phyloP scores from a whole-genome alignment of 2,329 filamentous ascomycete species.

The Nothomitra cinnamomea region DNA sequence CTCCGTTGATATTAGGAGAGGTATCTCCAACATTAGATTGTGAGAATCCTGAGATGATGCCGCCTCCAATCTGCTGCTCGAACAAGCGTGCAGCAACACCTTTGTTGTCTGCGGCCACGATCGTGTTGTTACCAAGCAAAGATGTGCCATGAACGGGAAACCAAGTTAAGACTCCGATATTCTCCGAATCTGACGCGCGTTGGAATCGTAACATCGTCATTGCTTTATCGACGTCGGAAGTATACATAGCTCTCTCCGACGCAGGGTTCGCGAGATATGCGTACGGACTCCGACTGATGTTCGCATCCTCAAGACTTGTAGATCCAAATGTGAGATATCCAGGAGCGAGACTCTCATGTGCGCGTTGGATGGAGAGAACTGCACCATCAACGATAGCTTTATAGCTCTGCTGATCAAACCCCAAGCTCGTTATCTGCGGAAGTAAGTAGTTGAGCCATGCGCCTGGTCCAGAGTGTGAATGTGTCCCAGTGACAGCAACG shows the following conservation, averaged over 20 bases:
- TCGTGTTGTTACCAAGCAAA: slow-evolving; percentile 77
- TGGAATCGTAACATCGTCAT: slow-evolving; percentile 68
- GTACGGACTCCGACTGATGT: slow-evolving; percentile 78
- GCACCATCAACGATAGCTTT: slow-evolving; percentile 77
- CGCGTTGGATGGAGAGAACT: slow-evolving; percentile 62
- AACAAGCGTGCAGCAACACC: slow-evolving; percentile 77
- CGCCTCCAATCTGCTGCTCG: slow-evolving; percentile 48
- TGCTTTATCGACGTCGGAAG: slow-evolving; percentile 51
- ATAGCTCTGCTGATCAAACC: slow-evolving; percentile 77
- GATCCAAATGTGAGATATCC: slow-evolving; percentile 56
- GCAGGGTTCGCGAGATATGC: slow-evolving; percentile 77
- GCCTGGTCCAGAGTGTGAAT: slow-evolving; percentile 80
- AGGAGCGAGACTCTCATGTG: slow-evolving; percentile 53
- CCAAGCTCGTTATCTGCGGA: slow-evolving; percentile 75
- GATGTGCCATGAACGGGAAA: slow-evolving; percentile 87
- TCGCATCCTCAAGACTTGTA: slow-evolving; percentile 54
- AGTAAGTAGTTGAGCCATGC: slow-evolving; percentile 91
- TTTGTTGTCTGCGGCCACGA: slow-evolving; percentile 91
- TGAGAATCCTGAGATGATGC: slow-evolving; percentile 81
- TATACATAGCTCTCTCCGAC: slow-evolving; percentile 54
- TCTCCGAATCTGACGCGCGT: slow-evolving; percentile 55
- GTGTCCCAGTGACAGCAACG: slow-evolving; percentile 78
- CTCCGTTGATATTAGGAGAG: slow-evolving; percentile 71
- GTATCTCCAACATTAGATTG: slow-evolving; percentile 87
- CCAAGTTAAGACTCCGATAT: slow-evolving; percentile 72